These are phyloP conservation scores for Juglanconis juglandina DNA, from an alignment of 2,329 filamentous ascomycete genomes.

Conservation along the genomic window DNA sequence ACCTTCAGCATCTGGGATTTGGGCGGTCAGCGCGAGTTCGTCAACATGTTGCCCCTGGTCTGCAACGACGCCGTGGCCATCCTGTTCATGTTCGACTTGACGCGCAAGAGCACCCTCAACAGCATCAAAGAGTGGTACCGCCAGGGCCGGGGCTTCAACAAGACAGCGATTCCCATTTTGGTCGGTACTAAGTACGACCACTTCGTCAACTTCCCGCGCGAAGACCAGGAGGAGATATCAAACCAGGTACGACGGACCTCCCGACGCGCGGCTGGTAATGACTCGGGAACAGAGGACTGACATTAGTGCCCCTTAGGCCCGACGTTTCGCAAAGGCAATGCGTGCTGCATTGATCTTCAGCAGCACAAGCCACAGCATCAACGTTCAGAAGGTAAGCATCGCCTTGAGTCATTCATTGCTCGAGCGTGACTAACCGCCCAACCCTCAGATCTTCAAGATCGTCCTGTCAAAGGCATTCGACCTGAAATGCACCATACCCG, in stretches of 20 bases:
- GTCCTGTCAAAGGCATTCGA: slow-evolving; percentile 98
- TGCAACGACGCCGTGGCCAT: slow-evolving; percentile 99
- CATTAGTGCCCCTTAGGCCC: slow-evolving; percentile 57
- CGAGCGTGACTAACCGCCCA: slow-evolving; percentile 11
- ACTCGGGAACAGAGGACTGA: slow-evolving; percentile 15
- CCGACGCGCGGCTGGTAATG: slow-evolving; percentile 14
- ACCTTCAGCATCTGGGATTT: slow-evolving; percentile 99
- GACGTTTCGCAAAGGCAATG: slow-evolving; percentile 97
- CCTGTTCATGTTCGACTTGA: slow-evolving; percentile 99
- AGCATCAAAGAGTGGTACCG: slow-evolving; percentile 99
- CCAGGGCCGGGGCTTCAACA: slow-evolving; percentile 97
- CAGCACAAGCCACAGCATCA: slow-evolving; percentile 98
- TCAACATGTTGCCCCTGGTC: slow-evolving; percentile 99
- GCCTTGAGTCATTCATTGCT: background rate
- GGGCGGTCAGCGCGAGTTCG: slow-evolving; percentile 95
- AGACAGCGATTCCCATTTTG: slow-evolving; percentile 97
- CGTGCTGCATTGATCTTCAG: slow-evolving; percentile 96
- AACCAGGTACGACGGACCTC: slow-evolving; percentile 64
- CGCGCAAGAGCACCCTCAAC: slow-evolving; percentile 95
- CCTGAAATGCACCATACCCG: slow-evolving; percentile 96
- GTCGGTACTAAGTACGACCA: slow-evolving; percentile 99
- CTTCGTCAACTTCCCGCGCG: slow-evolving; percentile 96
- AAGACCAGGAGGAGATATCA: slow-evolving; percentile 98
- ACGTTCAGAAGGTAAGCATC: slow-evolving; percentile 81
- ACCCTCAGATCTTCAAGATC: slow-evolving; percentile 91